Percentiles rank a stretch among this genome's conserved stretches.
phyloP scores from a whole-genome alignment of 2,329 filamentous ascomycete genomes.

The Aspergillus sergii region DNA sequence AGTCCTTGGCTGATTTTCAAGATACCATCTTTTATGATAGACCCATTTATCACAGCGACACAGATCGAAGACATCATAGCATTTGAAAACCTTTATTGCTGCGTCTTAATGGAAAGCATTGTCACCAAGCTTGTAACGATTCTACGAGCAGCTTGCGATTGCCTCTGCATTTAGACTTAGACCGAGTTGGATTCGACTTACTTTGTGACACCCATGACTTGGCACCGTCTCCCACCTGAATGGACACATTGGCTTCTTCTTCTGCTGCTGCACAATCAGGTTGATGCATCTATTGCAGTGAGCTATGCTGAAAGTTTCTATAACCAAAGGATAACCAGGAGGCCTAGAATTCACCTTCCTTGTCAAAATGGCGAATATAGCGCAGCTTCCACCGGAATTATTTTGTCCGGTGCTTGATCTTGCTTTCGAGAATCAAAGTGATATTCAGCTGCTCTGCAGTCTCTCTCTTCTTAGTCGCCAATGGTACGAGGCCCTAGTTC shows the following conservation, averaged over 20 bases:
- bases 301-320: neutral
- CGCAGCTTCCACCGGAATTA: neutral
- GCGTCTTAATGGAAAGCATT: neutral
- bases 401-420: neutral
- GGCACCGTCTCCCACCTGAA: neutral
- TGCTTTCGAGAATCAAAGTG: neutral
- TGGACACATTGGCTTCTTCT: neutral
- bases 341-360: neutral
- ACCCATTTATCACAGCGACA: neutral
- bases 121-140: neutral
- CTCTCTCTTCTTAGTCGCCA: neutral
- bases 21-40: neutral
- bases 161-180: neutral
- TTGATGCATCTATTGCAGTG: neutral
- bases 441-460: neutral
- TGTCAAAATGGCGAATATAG: neutral
- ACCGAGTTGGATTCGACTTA: neutral
- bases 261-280: neutral
- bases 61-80: neutral
- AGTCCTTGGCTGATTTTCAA: slow-evolving; percentile 43
- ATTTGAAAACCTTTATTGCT: neutral
- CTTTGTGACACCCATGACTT: neutral
- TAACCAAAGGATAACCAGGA: neutral
- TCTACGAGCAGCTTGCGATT: neutral
- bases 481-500: neutral